phyloP scores from a whole-genome alignment of 441 rosid species.

The Theobroma grandiflorum region DNA sequence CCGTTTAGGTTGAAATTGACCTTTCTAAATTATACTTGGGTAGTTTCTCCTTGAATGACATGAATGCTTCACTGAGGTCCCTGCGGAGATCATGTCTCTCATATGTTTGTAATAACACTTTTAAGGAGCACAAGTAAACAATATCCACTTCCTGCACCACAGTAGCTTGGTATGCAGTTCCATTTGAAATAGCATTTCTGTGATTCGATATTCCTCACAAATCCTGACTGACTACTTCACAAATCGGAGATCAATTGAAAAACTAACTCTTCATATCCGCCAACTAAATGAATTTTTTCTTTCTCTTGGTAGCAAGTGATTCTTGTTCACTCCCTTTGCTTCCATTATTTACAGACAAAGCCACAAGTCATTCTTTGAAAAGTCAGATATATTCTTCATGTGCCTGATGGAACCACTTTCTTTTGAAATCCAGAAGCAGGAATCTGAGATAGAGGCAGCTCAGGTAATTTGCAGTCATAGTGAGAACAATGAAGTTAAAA shows the following conservation, averaged over 20 bases:
- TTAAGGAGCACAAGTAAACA: too few relatives aligned
- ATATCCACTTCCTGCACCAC: neutral
- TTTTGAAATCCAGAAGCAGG: conserved; percentile 65
- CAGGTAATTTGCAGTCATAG: conserved; percentile 47
- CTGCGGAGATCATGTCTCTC: too few relatives aligned
- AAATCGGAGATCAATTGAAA: too few relatives aligned
- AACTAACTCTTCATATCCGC: neutral
- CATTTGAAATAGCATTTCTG: neutral
- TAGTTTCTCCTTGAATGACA: too few relatives aligned
- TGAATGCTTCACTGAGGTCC: too few relatives aligned
- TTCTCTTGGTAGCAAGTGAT: neutral
- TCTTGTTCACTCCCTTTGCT: neutral
- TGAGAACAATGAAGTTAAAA: neutral
- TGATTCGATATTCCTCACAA: neutral
- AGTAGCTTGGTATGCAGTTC: neutral
- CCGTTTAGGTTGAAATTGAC: too few relatives aligned
- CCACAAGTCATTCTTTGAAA: conserved; percentile 75
- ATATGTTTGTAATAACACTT: too few relatives aligned
- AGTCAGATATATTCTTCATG: conserved; percentile 78
- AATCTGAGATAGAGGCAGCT: conserved; percentile 74
- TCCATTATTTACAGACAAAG: conserved; percentile 57
- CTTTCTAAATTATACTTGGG: too few relatives aligned
- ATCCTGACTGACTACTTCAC: neutral
- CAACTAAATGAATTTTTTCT: neutral
- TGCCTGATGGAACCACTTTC: conserved; percentile 79